Evolutionary conservation across 1,284 basidiomycete species (phyloP).

Genomic region (Gymnopus androsaceus): DNA sequence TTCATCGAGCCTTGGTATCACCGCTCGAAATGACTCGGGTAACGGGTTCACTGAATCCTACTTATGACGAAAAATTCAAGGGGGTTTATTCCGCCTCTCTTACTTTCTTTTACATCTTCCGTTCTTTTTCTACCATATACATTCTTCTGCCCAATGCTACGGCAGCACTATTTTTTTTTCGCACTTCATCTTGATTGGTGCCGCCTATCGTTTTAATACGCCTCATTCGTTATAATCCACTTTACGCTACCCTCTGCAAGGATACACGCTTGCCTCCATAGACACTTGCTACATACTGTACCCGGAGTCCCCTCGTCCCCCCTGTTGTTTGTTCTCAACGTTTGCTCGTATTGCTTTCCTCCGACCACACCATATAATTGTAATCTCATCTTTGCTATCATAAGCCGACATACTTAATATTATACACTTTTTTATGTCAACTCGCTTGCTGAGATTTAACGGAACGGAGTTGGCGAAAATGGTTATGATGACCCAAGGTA

Average conservation of each 20-base stretch:
- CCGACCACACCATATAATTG: no score
- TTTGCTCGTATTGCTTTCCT: neutral
- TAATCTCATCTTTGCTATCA: no score
- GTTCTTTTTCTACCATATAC: neutral
- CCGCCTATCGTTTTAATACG: conserved; percentile 1
- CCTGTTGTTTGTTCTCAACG: neutral
- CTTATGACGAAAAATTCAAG: no score
- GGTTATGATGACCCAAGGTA: no score
- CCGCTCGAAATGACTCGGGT: no score
- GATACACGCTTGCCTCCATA: neutral
- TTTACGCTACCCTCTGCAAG: neutral
- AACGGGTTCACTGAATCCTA: no score
- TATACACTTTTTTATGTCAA: no score
- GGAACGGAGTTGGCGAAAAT: no score
- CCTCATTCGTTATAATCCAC: neutral
- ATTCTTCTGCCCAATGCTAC: neutral
- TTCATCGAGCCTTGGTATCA: no score
- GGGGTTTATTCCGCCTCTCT: no score
- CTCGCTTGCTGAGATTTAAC: no score
- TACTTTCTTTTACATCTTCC: neutral
- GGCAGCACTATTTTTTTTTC: neutral
- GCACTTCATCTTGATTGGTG: neutral
- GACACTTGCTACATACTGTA: neutral
- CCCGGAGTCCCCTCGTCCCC: neutral
- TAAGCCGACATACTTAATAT: no score